These are phyloP conservation scores for Candida maris DNA, from an alignment of 805 yeast genomes.

Conservation along the genomic window DNA sequence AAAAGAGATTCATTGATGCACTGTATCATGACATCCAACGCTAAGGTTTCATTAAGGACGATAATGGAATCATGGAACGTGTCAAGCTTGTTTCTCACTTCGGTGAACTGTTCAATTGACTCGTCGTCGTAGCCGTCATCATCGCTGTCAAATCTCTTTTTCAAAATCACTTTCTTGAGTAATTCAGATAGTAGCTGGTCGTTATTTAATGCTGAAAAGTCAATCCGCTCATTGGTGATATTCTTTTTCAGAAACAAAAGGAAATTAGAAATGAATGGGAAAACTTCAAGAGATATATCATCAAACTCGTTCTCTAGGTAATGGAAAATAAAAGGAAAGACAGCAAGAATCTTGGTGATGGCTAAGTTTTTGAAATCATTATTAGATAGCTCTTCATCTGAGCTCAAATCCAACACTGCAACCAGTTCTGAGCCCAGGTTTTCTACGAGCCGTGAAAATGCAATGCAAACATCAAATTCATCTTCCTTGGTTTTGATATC, in stretches of 20 bases:
- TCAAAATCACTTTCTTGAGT: constrained; percentile 65
- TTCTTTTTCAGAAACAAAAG: constrained; percentile 64
- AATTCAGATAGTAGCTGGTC: constrained; percentile 57
- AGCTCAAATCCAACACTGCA: constrained; percentile 56
- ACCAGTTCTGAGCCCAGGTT: constrained; percentile 73
- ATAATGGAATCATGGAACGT: constrained; percentile 81
- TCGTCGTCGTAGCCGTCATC: constrained; percentile 62
- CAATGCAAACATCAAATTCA: constrained; percentile 63
- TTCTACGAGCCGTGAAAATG: constrained; percentile 71
- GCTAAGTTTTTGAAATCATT: constrained; percentile 36
- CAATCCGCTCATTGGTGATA: constrained; percentile 32
- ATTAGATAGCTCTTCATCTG: constrained; percentile 33
- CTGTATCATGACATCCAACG: constrained; percentile 33
- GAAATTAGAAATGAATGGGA: constrained; percentile 75
- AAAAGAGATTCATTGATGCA: constrained; percentile 48
- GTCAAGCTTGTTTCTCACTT: constrained; percentile 70
- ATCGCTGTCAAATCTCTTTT: constrained; percentile 74
- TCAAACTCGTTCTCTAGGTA: constrained; percentile 82
- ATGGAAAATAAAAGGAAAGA: constrained; percentile 69
- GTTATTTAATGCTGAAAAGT: constrained; percentile 29
- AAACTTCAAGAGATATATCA: constrained; percentile 79
- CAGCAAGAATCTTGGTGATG: constrained; percentile 47
- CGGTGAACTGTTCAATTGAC: constrained; percentile 71
- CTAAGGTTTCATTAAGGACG: constrained; percentile 35
- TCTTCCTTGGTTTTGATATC: constrained; percentile 39